Evolutionary conservation across 2,329 filamentous ascomycete genomes (phyloP), one percentile per base, ranked within the genome.

Genomic region (Fusarium pseudocircinatum): DNA sequence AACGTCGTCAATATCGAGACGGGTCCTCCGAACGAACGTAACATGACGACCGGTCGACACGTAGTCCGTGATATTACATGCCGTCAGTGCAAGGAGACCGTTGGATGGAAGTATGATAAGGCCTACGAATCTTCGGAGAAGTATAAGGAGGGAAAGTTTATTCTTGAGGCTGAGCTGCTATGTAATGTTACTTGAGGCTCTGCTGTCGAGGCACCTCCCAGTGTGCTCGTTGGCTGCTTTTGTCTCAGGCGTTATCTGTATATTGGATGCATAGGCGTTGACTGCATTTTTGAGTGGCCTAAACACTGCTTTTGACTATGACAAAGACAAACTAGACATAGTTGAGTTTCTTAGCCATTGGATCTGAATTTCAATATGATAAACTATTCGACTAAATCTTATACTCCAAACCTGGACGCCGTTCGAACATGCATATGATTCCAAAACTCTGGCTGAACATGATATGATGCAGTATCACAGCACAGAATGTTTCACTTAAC

Each of bases 81-180:
- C 85, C 89, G 93, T 66, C 94, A 97, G 83, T 99, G 96, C 88
- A 93, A 93, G 81, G 93, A 95, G 82, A 93, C 92, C 36, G 96
- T 99, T 60, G 96, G 96, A 40, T 99, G 96, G 96, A 98, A 97
- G 83, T 99, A 99, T 82, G 96, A 99, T 84, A 97, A 97, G 85
- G 96, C 96, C 3, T 98, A 93, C 82, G 96, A 99, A 85, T 83
- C 86, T 39, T 92, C 88, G 73, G 96, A 99, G 88, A 97, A 97
- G 85, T 99, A 99, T 85, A 99, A 99, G 86, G 96, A 99, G 87
- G 95, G 95, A 63, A 99, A 98, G 85, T 98, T 93, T 82, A 99
- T 99, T 68, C 87, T 99, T 64, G 96, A 98, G 86, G 94, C 93
- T 37, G 95, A 97, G 85, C 84, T 98, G 73, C 87, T 98, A 43